Conservation (phyloP, 176 grass and related monocot species). For the Hyparrhenia diplandra region DNA sequence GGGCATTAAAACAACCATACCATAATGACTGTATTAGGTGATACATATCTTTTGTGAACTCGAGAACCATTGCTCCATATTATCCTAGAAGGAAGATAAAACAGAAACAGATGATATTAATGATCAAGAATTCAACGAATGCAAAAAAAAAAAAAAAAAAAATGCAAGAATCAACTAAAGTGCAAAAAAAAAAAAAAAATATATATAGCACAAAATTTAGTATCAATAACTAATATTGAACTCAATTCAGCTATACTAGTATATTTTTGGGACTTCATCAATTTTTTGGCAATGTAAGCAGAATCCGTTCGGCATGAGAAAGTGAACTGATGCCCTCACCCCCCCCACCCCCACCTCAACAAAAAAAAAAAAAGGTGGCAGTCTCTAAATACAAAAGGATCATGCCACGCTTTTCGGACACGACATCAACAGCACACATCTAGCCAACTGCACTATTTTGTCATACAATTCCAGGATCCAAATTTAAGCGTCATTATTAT, state of each 20-base stretch:
- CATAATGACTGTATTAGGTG: conserved; percentile 79
- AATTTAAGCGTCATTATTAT: not conserved
- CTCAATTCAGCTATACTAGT: not conserved
- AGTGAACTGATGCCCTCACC: not conserved
- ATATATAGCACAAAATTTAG: not conserved
- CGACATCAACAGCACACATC: not conserved
- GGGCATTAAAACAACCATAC: conserved; percentile 33
- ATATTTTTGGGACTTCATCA: not conserved
- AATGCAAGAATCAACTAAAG: conserved; percentile 11
- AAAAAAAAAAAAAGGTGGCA: not conserved
- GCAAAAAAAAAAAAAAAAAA: not conserved
- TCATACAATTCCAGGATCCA: not conserved
- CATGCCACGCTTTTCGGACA: not conserved
- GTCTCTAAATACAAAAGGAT: not conserved
- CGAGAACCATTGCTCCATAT: conserved; percentile 89
- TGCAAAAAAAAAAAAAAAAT: not conserved
- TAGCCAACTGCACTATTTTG: not conserved
- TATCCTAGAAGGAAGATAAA: conserved; percentile 52
- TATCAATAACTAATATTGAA: not conserved
- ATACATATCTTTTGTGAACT: conserved; percentile 80
- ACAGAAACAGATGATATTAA: not conserved
- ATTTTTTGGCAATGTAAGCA: not conserved
- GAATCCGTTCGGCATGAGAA: not conserved
- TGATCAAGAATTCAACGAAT: not conserved
- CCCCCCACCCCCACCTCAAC: no score